Base-by-base conservation (phyloP, 2,329 filamentous ascomycete species). In the Hymenoscyphus fructigenus region DNA sequence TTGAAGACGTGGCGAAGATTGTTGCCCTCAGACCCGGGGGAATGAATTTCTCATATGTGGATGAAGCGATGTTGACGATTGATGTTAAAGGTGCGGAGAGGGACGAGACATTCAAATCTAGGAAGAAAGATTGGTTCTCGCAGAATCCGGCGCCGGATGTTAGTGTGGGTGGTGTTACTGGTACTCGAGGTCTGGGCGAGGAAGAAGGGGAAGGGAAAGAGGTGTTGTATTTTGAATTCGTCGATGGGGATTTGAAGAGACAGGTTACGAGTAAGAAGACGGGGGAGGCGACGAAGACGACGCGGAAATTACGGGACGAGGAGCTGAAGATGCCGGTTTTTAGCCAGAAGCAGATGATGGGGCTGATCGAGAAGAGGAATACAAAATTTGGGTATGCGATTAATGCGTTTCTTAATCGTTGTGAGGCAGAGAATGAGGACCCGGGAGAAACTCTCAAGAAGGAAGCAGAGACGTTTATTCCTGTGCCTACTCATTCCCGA, bases 321-420 rank as follows among this genome's bases (percentile, higher is more conserved):
- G 87, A 92, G 66, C 75, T 98, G 70, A 96, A 91, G 77, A 92
- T 97, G 88, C 95, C 94, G 0, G 91, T 96, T 9, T 97, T 88
- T 79, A 92, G 92, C 68, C 93, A 97, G 77, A 93, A 93, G 76
- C 92, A 97, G 78, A 92, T 98, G 90, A 88, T 91, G 75, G 85
- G 83, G 61, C 77, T 97, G 70, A 97, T 99, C 71, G 92, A 94
- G 78, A 95, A 94, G 79, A 84, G 95, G 58, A 97, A 97, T 73
- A 80, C 81, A 61, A 95, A 93, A 74, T 98, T 98, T 73, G 82
- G 82, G 0, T 89, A 87, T 65, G 91, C 93, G 0, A 83, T 96
- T 65, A 90, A 91, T 76, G 78, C 76, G 0, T 98, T 96, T 72
- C 77, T 99, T 65, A 91, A 91, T 68, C 82, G 85, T 50, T 97